Base-by-base conservation (phyloP, 768 basidiomycete genomes). In the Strobilomyces confusus region DNA sequence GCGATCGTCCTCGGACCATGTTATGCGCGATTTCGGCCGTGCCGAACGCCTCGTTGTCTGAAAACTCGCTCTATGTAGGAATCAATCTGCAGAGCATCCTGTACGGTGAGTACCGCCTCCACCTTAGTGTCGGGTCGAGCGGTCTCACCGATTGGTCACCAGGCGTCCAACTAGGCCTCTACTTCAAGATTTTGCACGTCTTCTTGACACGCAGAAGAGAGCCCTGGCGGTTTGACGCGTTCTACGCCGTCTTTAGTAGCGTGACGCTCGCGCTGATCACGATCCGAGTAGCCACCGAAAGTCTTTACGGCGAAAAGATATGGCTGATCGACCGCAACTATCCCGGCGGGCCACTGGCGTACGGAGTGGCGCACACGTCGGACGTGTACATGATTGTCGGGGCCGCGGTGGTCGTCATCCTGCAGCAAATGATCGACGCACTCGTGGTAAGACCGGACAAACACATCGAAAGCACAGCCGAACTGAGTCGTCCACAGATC, bases 271-370 rank as follows among this genome's bases (percentile, higher is more conserved):
- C 62, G 23, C 57, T 70, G 17, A 58, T 61, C 51, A 68, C 71
- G 5, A 52, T 69, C 4, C 65, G 64, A 38, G 44, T 68, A 22
- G 56, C 57, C n/a, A 46, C 50, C 5, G 33, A 48, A 4, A 32
- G 20, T 6, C 11, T 66, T 4, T 63, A 64, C 8, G 65, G 61
- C 7, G 54, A 69, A 43, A 58, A 59, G 38, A 67, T 70, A 57
- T 74, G 74, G 72, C 58, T 75, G 9, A 43, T 62, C 5, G 55
- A 70, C 55, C 7, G 60, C 65, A 47, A 15, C 30, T 69, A 67
- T 36, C 72, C 72, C 9, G 72, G 71, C 1, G 72, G 74, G 2
- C 64, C 65, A 7, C 51, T 56, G 11, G 64, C 59, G 17, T 75
- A 73, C 44, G 57, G 68, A 13, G 49, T 38, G 11, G 52, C 59